Evolutionary conservation across 164 flowering plant species (phyloP), one percentile per base, ranked within the genome.

Genomic region (Aristolochia fimbriata): DNA sequence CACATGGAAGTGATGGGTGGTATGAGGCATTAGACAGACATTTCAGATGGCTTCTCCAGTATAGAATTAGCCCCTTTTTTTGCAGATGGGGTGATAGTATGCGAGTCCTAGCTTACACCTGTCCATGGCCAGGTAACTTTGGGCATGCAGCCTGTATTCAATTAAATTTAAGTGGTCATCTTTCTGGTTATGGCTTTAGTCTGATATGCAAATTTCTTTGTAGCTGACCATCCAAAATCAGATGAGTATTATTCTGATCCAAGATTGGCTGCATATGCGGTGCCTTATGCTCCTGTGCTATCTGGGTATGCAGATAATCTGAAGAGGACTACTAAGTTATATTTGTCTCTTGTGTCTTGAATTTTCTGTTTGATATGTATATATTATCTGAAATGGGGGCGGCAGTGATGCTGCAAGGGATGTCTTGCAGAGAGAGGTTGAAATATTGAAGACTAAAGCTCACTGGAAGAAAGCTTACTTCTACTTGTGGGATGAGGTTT

Each of bases 401-500:
- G 81, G 85, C 73, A 71, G 74, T 73, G 81, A 78, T 75, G 75
- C 76, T 54, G 70, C 76, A 22, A 79, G 82, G 72, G 83, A 82
- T 65, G 76, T 72, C 75, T 58, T 83, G 82, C 80, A 68, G 70
- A 84, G 76, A 68, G 92, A 93, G 74, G 62, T 93, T 63, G 94
- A 85, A 71, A 81, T 80, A 56, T 77, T 93, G 78, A 86, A 78
- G 78, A 77, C 80, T 55, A 93, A 84, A 65, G 15, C 65, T 62
- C 97, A 93, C 60, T 93, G 98, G 97, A 83, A 77, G 65, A 93
- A 93, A 72, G 91, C 98, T 60, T 93, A 93, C 64, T 93, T 93
- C 68, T 93, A 93, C 71, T 65, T 93, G 77, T 93, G 98, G 98
- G 98, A 93, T 74, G 98, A 93, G 97, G 98, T 93, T 77, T 65